Conservation (phyloP, 139 green algal species). For the Coccomyxa sp. region DNA sequence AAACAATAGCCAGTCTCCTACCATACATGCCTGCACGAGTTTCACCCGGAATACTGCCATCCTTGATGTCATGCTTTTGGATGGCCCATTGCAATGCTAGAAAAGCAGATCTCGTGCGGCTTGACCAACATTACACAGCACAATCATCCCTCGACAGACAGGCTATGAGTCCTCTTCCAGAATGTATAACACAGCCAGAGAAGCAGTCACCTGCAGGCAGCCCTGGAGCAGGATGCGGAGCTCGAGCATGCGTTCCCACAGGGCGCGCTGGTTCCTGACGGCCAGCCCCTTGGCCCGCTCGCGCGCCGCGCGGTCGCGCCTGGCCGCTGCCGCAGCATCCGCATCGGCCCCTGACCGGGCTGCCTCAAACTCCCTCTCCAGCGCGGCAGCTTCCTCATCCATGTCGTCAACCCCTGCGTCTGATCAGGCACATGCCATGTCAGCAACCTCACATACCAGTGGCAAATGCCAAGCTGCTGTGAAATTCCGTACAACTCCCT, state of each 20-base stretch:
- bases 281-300: slow-evolving; percentile 42
- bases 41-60: too few species aligned
- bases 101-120: too few species aligned
- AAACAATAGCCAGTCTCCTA: too few species aligned
- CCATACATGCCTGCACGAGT: too few species aligned
- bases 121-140: too few species aligned
- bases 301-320: slow-evolving; percentile 29
- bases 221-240: slow-evolving; percentile 70
- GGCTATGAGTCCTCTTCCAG: too few species aligned
- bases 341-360: not conserved
- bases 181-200: not conserved
- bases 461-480: not conserved
- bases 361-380: slow-evolving; percentile 43
- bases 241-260: slow-evolving; percentile 69
- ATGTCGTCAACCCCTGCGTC: not conserved
- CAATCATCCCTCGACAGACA: too few species aligned
- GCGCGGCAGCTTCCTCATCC: slow-evolving; percentile 15
- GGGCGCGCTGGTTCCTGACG: slow-evolving; percentile 25
- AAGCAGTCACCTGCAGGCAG: slow-evolving; percentile 15
- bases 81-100: too few species aligned
- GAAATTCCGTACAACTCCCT: not conserved
- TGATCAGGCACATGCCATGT: not conserved
- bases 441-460: not conserved
- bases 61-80: too few species aligned
- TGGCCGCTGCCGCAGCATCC: slow-evolving; percentile 13